These are phyloP conservation scores for Discostella pseudostelligera DNA, from an alignment of 108 stramenopile genomes.

Conservation along the genomic window DNA sequence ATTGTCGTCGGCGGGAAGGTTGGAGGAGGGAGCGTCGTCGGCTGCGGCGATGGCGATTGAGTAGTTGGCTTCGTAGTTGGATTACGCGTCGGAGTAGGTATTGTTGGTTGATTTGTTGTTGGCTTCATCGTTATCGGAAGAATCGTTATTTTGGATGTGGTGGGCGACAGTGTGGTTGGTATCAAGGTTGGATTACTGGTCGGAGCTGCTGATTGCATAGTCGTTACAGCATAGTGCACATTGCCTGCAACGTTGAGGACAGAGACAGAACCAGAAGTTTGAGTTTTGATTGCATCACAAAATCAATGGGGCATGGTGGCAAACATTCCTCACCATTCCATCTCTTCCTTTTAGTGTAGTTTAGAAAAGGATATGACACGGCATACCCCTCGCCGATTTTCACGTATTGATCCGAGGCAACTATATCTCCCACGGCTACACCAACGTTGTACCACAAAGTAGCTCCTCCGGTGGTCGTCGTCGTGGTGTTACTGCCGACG, in stretches of 20 bases:
- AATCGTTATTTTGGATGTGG: too few relatives aligned
- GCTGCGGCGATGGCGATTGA: too few relatives aligned
- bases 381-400: slow-evolving; percentile 28
- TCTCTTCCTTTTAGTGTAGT: not conserved
- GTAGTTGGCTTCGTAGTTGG: too few relatives aligned
- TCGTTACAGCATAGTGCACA: not conserved
- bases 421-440: slow-evolving; percentile 3
- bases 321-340: slow-evolving; percentile 43
- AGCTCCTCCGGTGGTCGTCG: not conserved
- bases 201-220: not conserved
- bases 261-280: not conserved
- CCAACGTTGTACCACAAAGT: slow-evolving; percentile 17
- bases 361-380: slow-evolving; percentile 2
- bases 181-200: not conserved
- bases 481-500: slow-evolving; percentile 2
- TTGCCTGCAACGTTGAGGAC: not conserved
- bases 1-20: too few relatives aligned
- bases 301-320: too few relatives aligned
- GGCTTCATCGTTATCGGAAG: too few relatives aligned
- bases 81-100: too few relatives aligned
- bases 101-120: too few relatives aligned
- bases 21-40: not conserved
- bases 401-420: slow-evolving; percentile 21
- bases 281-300: too few relatives aligned
- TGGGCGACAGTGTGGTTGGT: too few relatives aligned